These are phyloP conservation scores for Fusarium verrucosum DNA, from an alignment of 2,329 filamentous ascomycete genomes.

Conservation along the genomic window DNA sequence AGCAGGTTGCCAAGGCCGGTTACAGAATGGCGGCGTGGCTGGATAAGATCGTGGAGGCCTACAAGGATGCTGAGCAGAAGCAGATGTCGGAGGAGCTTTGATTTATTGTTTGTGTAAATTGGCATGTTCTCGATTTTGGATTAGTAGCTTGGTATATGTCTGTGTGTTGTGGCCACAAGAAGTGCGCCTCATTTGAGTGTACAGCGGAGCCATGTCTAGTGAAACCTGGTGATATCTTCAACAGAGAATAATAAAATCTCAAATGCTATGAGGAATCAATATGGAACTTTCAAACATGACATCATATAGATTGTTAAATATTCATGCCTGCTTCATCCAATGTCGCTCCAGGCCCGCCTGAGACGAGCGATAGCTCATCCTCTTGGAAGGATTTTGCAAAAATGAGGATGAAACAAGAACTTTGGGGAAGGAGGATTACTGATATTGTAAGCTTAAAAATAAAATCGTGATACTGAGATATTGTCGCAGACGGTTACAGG, in stretches of 20 bases:
- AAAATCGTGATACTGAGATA: constrained; percentile 1
- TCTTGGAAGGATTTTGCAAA: constrained; percentile 1
- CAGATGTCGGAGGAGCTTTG: constrained; percentile 46
- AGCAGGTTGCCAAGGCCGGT: constrained; percentile 73
- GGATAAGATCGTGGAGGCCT: constrained; percentile 65
- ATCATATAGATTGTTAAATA: not conserved
- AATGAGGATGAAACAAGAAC: constrained; percentile 16
- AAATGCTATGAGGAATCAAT: constrained; percentile 1
- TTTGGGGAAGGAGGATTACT: not conserved
- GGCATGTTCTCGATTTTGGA: not conserved
- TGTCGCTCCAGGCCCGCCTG: constrained; percentile 23
- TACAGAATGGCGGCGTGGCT: constrained; percentile 75
- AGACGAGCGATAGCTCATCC: constrained; percentile 10
- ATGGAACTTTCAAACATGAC: not conserved
- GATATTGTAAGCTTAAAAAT: constrained; percentile 13
- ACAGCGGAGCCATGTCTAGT: not conserved
- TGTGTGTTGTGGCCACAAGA: not conserved
- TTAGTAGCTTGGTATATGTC: not conserved
- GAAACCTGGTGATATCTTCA: not conserved
- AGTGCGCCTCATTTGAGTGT: not conserved
- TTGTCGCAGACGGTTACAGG: constrained; percentile 33
- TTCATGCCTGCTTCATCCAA: constrained; percentile 12
- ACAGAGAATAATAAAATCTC: not conserved
- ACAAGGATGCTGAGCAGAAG: constrained; percentile 38
- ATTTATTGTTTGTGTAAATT: not conserved